Evolutionary conservation across 2,329 filamentous ascomycete species (phyloP), one percentile per base, ranked within the genome.

Genomic region (Xylaria sp.): DNA sequence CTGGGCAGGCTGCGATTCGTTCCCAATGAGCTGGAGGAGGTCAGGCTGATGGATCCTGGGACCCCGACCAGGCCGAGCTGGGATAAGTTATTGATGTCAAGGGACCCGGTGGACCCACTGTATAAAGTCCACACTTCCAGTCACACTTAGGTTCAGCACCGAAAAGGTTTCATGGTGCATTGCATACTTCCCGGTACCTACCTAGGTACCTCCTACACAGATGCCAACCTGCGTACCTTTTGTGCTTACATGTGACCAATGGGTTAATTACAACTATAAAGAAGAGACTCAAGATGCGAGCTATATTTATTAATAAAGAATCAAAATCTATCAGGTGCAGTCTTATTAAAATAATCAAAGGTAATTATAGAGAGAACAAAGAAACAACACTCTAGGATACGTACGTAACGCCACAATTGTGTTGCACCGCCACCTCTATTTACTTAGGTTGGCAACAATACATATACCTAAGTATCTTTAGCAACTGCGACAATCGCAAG

Each of bases 1-100:
- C 54, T 61, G n/a, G 57, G 49, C 57, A 63, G 55, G 42, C 61
- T 64, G 59, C 58, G 47, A 65, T 67, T 62, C 58, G 50, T 55
- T 57, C 47, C 50, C 33, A 33, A 49, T 44, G 59, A 61, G 62
- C 60, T 69, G 50, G 50, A 56, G 36, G 39, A 70, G 51, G 63
- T 65, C 66, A 62, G 61, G 62, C 58, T 44, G 56, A 56, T 56
- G 60, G 58, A 58, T 62, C 54, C 36, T 58, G 36, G 61, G 59
- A 33, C 51, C 63, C n/a, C 13, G 27, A 56, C 33, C 53, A 49
- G 42, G 49, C 50, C 42, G 38, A 29, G 6, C 45, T 44, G 36
- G 47, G 25, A 6, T 47, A 42, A 47, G 27, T 27, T 22, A n/a
- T 45, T 45, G 29, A 49, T 56, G 51, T 63, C 61, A 51, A 60